Evolutionary conservation across 2,329 filamentous ascomycete genomes (phyloP), one percentile per base, ranked within the genome.

Genomic region (Scytalidium sp.): DNA sequence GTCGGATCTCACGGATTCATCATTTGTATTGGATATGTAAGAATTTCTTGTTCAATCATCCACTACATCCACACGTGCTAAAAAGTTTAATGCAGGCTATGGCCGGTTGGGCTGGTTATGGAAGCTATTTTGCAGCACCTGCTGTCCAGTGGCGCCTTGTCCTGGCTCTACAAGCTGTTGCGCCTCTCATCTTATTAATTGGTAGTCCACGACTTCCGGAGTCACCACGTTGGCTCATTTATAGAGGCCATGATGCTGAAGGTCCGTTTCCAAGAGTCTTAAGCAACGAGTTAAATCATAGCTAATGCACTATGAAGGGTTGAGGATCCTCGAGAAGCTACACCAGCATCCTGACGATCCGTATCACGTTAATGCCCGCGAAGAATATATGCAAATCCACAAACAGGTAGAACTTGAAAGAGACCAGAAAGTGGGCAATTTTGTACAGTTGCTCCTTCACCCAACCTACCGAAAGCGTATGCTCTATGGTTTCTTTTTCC

Each of bases 171-270:
- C 60, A 60, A 32, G 17, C 47, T 49, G 50, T 41, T 52, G 60
- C 60, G 13, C 58, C 61, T 3, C 25, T 58, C 36, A 47, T 62
- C 10, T 52, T 63, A 39, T 47, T 63, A 46, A 40, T 46, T 6
- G 55, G 47, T n/a, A 50, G 61, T 10, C 51, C 51, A 3, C 61
- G 61, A 46, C 57, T 60, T 22, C 61, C 62, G 20, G 60, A 63
- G 49, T 62, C 57, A 21, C 62, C 62, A 3, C 47, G 59, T 8
- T 71, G 68, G 68, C 66, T 64, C 43, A 56, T 67, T 41, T 56
- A 55, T 39, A 66, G 64, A 45, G 56, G 55, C 19, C 43, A 41
- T 49, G 43, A 50, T 10, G 41, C 32, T 5, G 19, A 19, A 45
- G 21, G 23, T 13, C 10, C 19, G 43, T n/a, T 27, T 5, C 17